These are phyloP conservation scores for Paramecium primaurelia DNA, from an alignment of 73 alveolate species.

Conservation along the genomic window DNA sequence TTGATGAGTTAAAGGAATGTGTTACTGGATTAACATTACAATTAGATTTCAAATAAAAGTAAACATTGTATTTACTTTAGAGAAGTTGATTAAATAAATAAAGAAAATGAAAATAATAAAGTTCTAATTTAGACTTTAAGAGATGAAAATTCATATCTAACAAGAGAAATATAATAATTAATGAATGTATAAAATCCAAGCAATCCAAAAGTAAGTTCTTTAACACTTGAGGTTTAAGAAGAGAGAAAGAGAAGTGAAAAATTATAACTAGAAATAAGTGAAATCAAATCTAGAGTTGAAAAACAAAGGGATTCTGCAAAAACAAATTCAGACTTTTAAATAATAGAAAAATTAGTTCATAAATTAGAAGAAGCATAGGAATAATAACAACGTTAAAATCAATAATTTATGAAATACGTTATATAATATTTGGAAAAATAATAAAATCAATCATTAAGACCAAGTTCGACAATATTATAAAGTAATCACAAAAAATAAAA, in stretches of 20 bases:
- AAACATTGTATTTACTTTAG: neutral
- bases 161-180: constrained; percentile 28
- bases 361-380: constrained; percentile 44
- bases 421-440: neutral
- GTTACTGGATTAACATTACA: neutral
- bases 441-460: neutral
- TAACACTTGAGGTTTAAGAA: neutral
- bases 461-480: neutral
- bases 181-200: constrained; percentile 13
- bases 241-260: constrained; percentile 29
- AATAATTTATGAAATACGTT: constrained; percentile 35
- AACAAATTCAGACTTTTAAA: neutral
- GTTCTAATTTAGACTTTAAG: neutral
- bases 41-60: neutral
- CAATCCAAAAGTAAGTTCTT: neutral
- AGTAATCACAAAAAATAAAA: constrained; percentile 3
- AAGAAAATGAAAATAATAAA: constrained; percentile 4
- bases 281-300: constrained; percentile 23
- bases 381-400: neutral
- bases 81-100: neutral
- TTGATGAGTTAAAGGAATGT: neutral
- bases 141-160: constrained; percentile 10
- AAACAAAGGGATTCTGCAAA: constrained; percentile 31
- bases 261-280: neutral
- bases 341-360: constrained; percentile 14